A percentile compares a stretch with the other conserved stretches of the same genome.
These are phyloP conservation scores for Botrytis deweyae DNA, from an alignment of 2,329 filamentous ascomycete genomes.

Conservation along the genomic window DNA sequence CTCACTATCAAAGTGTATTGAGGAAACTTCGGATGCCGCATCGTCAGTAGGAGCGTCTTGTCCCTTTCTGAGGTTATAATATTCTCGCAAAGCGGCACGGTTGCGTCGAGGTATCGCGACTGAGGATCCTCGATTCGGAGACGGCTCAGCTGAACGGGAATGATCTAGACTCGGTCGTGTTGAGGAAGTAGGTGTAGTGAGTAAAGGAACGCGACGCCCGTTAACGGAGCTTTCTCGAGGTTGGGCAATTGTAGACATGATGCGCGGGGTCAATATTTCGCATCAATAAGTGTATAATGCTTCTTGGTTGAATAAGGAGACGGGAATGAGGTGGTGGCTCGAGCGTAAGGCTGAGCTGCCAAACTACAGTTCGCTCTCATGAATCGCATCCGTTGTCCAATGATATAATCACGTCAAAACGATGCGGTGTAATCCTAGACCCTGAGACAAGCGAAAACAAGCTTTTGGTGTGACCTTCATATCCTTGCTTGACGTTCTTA, in stretches of 20 bases:
- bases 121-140: slow-evolving; percentile 47
- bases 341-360: slow-evolving; percentile 13
- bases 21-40: slow-evolving; percentile 38
- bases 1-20: slow-evolving; percentile 47
- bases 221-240: slow-evolving; percentile 59
- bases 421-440: neutral
- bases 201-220: slow-evolving; percentile 56
- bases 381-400: neutral
- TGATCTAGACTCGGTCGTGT: slow-evolving; percentile 71
- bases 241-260: slow-evolving; percentile 65
- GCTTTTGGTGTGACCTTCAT: neutral
- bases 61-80: slow-evolving; percentile 75
- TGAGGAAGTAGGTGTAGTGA: slow-evolving; percentile 70
- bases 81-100: slow-evolving; percentile 85
- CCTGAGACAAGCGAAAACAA: neutral
- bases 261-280: slow-evolving; percentile 3
- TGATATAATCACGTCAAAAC: neutral
- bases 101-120: slow-evolving; percentile 49
- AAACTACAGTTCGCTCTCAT: neutral
- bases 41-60: slow-evolving; percentile 29
- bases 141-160: slow-evolving; percentile 58
- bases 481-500: neutral
- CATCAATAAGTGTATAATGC: neutral
- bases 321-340: slow-evolving; percentile 13
- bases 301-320: neutral